Evolutionary conservation across 306 rosid species (phyloP), one percentile per base, ranked within the genome.

Genomic region (Trifolium dubium): DNA sequence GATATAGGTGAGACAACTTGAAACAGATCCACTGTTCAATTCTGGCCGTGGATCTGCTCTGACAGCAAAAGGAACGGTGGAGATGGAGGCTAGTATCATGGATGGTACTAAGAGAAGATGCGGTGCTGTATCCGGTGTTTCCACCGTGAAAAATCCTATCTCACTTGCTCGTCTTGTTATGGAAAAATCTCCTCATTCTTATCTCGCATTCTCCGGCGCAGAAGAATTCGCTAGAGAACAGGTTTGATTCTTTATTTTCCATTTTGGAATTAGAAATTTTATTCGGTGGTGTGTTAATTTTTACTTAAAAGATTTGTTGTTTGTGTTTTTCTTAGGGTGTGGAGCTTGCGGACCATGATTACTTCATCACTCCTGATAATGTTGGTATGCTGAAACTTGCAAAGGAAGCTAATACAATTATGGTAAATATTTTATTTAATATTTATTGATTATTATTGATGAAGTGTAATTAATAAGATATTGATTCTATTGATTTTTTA

Each of bases 71-170:
- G 98, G 99, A 6, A 95, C 86, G 35, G 99, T 86, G 17, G 99
- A 95, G 64, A 92, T 95, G 98, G 99, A 95, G 69, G 96, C 99
- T 6, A 90, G 97, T 72, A 95, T 95, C 41, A 95, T 95, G 99
- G 99, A 95, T 5, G 99, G 99, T 3, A 54, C 86, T 0, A 86
- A 84, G 39, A 81, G 99, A 70, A 66, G 99, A 82, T 94, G 98
- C 77, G 98, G 99, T 10, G 96, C 96, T 39, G 99, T 95, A 3
- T 92, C 97, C 2, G 99, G 99, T 0, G 35, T 95, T 7, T 73
- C 85, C 69, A 90, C 96, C 1, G 97, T 95, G 3, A 92, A 90
- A 61, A 95, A 92, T 77, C 98, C 99, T 0, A 14, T 94, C 76
- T 92, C 99, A 0, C 87, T 94, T 2, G 99, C 99, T 74, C 96